These are phyloP conservation scores for Chaetomiaceae sp. DNA, from an alignment of 2,329 filamentous ascomycete species.

Conservation along the genomic window DNA sequence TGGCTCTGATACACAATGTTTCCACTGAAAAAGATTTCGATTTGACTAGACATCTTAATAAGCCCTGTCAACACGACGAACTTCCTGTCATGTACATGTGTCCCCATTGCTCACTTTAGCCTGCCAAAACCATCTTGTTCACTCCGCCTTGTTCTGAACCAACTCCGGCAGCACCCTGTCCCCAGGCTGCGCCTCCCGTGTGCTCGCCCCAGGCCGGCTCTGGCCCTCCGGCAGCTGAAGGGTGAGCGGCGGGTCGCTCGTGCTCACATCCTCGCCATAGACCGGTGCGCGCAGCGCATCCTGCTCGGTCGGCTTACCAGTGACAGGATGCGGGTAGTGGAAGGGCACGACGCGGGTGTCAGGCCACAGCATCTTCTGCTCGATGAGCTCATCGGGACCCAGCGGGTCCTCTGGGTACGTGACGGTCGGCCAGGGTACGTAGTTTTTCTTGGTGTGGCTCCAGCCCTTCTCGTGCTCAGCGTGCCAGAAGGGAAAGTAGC, in stretches of 20 bases:
- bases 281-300: constrained; percentile 44
- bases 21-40: too few relatives aligned
- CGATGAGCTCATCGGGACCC: constrained; percentile 47
- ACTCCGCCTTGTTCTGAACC: constrained; percentile 27
- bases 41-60: too few relatives aligned
- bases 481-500: constrained; percentile 55
- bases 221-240: constrained; percentile 34
- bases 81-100: too few relatives aligned
- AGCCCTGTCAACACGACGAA: too few relatives aligned
- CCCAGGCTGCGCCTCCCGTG: constrained; percentile 25
- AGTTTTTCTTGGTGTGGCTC: constrained; percentile 47
- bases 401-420: constrained; percentile 44
- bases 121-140: background rate
- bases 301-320: constrained; percentile 37
- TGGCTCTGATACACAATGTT: too few relatives aligned
- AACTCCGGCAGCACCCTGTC: constrained; percentile 34
- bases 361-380: constrained; percentile 50
- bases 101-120: too few relatives aligned
- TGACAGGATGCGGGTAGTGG: constrained; percentile 47
- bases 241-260: constrained; percentile 37
- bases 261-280: constrained; percentile 37
- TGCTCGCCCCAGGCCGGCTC: constrained; percentile 29
- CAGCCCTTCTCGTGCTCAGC: constrained; percentile 47
- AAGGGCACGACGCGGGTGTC: constrained; percentile 49
- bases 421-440: constrained; percentile 43